Evolutionary conservation across 2,329 filamentous ascomycete genomes (phyloP).

Genomic region (Nigrospora sphaerica): DNA sequence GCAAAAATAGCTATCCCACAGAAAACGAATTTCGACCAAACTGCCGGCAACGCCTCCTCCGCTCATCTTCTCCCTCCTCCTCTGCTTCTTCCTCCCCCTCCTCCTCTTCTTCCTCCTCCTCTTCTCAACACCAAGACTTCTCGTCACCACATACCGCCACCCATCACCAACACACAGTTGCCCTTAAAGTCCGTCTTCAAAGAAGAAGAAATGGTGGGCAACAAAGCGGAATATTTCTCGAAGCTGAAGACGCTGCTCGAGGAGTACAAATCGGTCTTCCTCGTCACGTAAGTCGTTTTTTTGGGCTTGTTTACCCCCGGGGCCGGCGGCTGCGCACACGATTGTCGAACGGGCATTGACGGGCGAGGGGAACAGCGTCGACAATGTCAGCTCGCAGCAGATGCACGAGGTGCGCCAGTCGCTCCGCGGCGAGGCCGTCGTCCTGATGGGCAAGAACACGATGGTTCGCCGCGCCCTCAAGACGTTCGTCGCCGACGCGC

Average conservation of each 20-base stretch:
- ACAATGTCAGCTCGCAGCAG: slow-evolving; percentile 99
- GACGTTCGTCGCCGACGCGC: slow-evolving; percentile 82
- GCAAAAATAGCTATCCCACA: no score
- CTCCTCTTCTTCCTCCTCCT: no score
- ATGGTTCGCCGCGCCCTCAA: slow-evolving; percentile 99
- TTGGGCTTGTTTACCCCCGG: slow-evolving; percentile 6
- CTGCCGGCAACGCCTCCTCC: no score
- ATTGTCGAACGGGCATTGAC: no score
- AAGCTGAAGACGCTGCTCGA: slow-evolving; percentile 98
- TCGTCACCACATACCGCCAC: slow-evolving; percentile 1
- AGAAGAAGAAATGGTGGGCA: slow-evolving; percentile 98
- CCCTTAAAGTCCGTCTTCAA: slow-evolving; percentile 9
- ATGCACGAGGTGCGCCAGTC: slow-evolving; percentile 99
- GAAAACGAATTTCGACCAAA: no score
- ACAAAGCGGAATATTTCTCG: slow-evolving; percentile 93
- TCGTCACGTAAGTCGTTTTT: slow-evolving; percentile 50
- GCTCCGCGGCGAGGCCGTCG: slow-evolving; percentile 85
- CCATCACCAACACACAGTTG: not conserved
- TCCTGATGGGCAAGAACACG: slow-evolving; percentile 99
- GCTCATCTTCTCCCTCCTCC: not conserved
- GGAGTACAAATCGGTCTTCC: slow-evolving; percentile 96
- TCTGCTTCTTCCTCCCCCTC: no score
- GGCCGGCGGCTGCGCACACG: no score
- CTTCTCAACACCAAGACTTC: not conserved
- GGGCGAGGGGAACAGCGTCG: slow-evolving; percentile 40